phyloP scores from a whole-genome alignment of 495 filamentous ascomycete genomes.

The Evernia prunastri region DNA sequence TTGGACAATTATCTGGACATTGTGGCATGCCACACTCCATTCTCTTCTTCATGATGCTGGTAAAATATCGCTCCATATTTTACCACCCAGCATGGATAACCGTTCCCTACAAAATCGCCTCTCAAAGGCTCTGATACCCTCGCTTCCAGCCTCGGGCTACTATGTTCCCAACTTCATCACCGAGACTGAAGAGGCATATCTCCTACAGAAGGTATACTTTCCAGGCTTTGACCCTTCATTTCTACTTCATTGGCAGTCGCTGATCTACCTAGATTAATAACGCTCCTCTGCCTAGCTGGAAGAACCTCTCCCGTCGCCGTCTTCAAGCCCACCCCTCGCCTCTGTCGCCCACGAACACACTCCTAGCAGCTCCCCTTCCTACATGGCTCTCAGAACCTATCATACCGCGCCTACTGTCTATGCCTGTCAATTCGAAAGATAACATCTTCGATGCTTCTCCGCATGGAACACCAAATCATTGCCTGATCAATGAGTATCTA shows the following conservation, averaged over 20 bases:
- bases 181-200: slow-evolving; percentile 59
- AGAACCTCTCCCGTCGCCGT: slow-evolving; percentile 72
- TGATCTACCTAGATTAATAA: slow-evolving; percentile 33
- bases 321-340: slow-evolving; percentile 86
- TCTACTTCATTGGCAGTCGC: slow-evolving; percentile 1
- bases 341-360: slow-evolving; percentile 61
- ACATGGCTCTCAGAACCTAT: slow-evolving; percentile 68
- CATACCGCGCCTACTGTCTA: slow-evolving; percentile 55
- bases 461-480: slow-evolving; percentile 77
- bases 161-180: slow-evolving; percentile 88
- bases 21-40: neutral
- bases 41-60: neutral
- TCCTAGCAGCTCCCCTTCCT: slow-evolving; percentile 71
- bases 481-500: slow-evolving; percentile 85
- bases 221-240: neutral
- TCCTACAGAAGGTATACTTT: slow-evolving; percentile 59
- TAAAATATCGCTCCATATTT: neutral
- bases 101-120: slow-evolving; percentile 26
- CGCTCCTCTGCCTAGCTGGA: slow-evolving; percentile 76
- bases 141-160: slow-evolving; percentile 62
- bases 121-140: slow-evolving; percentile 47
- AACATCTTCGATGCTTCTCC: slow-evolving; percentile 64
- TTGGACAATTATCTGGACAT: no score
- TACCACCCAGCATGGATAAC: neutral
- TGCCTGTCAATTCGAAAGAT: slow-evolving; percentile 30